A percentile compares a stretch with the other conserved stretches of the same genome.
Conservation (phyloP, 495 filamentous ascomycete species). For the Tuber indicum region DNA sequence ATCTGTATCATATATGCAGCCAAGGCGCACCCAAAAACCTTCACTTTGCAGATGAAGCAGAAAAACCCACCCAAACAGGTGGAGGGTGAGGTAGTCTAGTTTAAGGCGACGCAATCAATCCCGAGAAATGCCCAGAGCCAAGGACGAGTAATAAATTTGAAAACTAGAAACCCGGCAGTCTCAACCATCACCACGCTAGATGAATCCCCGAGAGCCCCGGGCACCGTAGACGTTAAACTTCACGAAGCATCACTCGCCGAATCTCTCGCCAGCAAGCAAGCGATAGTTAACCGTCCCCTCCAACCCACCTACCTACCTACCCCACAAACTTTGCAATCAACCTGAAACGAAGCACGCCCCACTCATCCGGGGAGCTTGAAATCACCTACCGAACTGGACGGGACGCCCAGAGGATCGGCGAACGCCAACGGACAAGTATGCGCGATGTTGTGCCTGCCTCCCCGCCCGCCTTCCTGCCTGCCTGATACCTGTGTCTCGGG, state of each 20-base stretch:
- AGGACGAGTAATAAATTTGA: background rate
- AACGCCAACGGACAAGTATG: slow-evolving; percentile 3
- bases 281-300: background rate
- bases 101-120: background rate
- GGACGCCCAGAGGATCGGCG: background rate
- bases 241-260: slow-evolving; percentile 3
- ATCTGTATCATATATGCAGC: background rate
- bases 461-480: background rate
- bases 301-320: background rate
- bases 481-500: background rate
- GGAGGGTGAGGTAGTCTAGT: background rate
- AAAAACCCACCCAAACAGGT: background rate
- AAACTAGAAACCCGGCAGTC: background rate
- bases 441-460: slow-evolving; percentile 3
- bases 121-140: background rate
- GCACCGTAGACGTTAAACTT: background rate
- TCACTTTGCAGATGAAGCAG: background rate
- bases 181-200: background rate
- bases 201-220: background rate
- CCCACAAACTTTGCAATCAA: background rate
- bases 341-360: background rate
- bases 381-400: background rate
- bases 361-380: background rate
- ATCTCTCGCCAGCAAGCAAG: background rate
- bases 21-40: background rate